Conservation (phyloP, 2,329 filamentous ascomycete genomes). For the Ceratocystis cacaofunesta region DNA sequence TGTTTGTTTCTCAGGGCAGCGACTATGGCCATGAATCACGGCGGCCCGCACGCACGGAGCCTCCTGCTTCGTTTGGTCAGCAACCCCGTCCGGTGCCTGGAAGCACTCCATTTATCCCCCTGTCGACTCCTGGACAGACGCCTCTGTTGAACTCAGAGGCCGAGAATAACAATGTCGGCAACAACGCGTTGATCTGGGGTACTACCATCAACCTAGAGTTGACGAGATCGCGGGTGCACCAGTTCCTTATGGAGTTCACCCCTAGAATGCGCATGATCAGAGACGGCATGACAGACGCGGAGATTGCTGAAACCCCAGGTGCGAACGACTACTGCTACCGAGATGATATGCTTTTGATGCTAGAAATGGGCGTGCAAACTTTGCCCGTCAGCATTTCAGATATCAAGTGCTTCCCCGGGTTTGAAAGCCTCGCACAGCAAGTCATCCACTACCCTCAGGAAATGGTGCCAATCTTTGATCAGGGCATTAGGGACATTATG, state of each 20-base stretch:
- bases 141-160: slow-evolving; percentile 57
- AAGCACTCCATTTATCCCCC: slow-evolving; percentile 14
- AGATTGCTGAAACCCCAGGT: slow-evolving; percentile 53
- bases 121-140: slow-evolving; percentile 13
- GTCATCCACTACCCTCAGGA: slow-evolving; percentile 88
- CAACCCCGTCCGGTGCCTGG: slow-evolving; percentile 27
- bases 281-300: slow-evolving; percentile 66
- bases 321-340: slow-evolving; percentile 71
- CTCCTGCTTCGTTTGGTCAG: slow-evolving; percentile 14
- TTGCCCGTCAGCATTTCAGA: slow-evolving; percentile 83
- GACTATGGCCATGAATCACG: slow-evolving; percentile 26
- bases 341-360: slow-evolving; percentile 77
- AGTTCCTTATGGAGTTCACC: slow-evolving; percentile 83
- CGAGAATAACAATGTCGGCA: slow-evolving; percentile 30
- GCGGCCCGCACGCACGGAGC: slow-evolving; percentile 6
- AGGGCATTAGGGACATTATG: slow-evolving; percentile 84
- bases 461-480: slow-evolving; percentile 93
- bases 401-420: slow-evolving; percentile 82
- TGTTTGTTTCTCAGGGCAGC: slow-evolving; percentile 55
- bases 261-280: slow-evolving; percentile 87
- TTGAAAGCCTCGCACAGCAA: slow-evolving; percentile 89
- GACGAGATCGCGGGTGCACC: slow-evolving; percentile 53
- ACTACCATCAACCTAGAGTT: slow-evolving; percentile 92
- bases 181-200: slow-evolving; percentile 58
- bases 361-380: slow-evolving; percentile 66